Evolutionary conservation across 2,329 filamentous ascomycete genomes (phyloP).

Genomic region (Aspergillus candidus): DNA sequence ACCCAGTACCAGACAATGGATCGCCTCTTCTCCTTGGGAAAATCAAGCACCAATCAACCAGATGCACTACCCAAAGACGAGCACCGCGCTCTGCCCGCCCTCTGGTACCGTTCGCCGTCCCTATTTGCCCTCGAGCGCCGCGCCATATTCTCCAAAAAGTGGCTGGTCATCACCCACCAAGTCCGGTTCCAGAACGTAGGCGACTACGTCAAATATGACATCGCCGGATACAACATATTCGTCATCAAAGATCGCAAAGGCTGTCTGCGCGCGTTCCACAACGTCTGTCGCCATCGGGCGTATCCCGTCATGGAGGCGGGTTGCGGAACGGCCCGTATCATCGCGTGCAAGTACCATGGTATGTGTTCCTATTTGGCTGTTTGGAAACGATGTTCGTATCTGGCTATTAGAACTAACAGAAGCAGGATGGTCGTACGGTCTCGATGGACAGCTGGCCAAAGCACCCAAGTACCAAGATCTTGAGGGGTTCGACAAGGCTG

Average conservation of each 20-base stretch:
- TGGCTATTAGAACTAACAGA: too few relatives aligned
- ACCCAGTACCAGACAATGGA: too few relatives aligned
- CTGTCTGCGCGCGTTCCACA: conserved; percentile 18
- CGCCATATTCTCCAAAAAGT: conserved; percentile 22
- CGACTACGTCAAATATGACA: conserved; percentile 11
- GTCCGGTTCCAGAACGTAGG: conserved; percentile 18
- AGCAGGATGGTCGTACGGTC: conserved; percentile 17
- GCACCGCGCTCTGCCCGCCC: conserved; percentile 12
- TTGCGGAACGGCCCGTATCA: conserved; percentile 12
- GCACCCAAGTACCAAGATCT: conserved; percentile 19
- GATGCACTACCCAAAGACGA: too few relatives aligned
- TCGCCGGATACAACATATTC: conserved; percentile 8
- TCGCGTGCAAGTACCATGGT: conserved; percentile 21
- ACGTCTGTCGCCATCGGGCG: conserved; percentile 20
- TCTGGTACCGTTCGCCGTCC: conserved; percentile 22
- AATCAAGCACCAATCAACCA: too few relatives aligned
- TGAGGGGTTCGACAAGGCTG: conserved; percentile 13
- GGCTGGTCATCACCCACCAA: conserved; percentile 19
- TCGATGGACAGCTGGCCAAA: conserved; percentile 21
- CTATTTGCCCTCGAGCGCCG: conserved; percentile 23
- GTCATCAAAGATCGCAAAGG: conserved; percentile 5
- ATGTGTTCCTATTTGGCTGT: too few relatives aligned
- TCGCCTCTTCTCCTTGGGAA: too few relatives aligned
- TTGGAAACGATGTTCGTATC: too few relatives aligned
- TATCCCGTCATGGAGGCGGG: conserved; percentile 13